Percentiles rank a stretch among this genome's conserved stretches.
Evolutionary conservation across 1,284 basidiomycete species (phyloP).

Genomic region (Melanopsichium pennsylvanicum): DNA sequence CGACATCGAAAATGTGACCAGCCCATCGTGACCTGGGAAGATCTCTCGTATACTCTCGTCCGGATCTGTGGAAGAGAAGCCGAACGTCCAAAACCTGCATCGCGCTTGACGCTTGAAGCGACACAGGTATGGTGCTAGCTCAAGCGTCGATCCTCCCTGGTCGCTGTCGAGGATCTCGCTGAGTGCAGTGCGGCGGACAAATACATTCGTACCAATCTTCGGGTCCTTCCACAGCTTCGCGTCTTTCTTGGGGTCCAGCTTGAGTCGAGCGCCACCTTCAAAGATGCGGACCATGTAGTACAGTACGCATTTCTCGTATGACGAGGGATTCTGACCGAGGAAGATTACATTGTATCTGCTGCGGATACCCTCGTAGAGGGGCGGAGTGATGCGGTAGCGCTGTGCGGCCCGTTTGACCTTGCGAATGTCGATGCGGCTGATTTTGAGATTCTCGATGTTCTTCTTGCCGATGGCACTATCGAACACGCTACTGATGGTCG

Average conservation of each 20-base stretch:
- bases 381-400: conserved; percentile 14
- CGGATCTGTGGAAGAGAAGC: conserved; percentile 29
- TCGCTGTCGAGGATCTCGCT: conserved; percentile 5
- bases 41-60: conserved; percentile 32
- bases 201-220: conserved; percentile 22
- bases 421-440: conserved; percentile 21
- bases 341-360: conserved; percentile 41
- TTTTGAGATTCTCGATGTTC: conserved; percentile 10
- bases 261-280: conserved; percentile 21
- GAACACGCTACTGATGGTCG: conserved; percentile 8
- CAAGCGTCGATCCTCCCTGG: neutral
- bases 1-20: conserved; percentile 30
- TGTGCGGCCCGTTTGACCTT: conserved; percentile 19
- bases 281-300: conserved; percentile 30
- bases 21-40: conserved; percentile 25
- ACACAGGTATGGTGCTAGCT: conserved; percentile 21
- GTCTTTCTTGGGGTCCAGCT: conserved; percentile 7
- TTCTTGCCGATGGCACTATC: conserved; percentile 12
- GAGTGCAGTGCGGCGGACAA: conserved; percentile 22
- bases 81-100: conserved; percentile 28
- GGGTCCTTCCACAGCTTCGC: conserved; percentile 21
- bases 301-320: conserved; percentile 27
- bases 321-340: conserved; percentile 9
- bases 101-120: conserved; percentile 28
- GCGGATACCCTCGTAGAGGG: conserved; percentile 18